Percentiles rank a stretch among this genome's conserved stretches.
These are phyloP conservation scores for Arabidopsis suecica DNA, from an alignment of 345 rosid genomes.

Conservation along the genomic window DNA sequence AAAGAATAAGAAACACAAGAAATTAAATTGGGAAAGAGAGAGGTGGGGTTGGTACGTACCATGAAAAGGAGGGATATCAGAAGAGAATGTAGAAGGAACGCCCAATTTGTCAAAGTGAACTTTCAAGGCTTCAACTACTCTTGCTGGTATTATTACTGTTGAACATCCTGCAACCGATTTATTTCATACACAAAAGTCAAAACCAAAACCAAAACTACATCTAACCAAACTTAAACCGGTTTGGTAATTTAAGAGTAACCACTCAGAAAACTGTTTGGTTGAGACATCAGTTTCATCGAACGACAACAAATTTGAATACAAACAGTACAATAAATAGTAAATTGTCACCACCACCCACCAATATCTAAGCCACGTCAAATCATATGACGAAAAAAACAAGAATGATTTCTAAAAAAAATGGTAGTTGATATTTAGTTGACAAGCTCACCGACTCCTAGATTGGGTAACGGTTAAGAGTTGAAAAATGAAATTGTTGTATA, in stretches of 20 bases:
- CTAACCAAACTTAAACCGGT: constrained; percentile 23
- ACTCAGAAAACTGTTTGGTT: constrained; percentile 22
- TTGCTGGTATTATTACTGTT: constrained; percentile 79
- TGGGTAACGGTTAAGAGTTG: constrained; percentile 31
- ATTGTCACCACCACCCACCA: constrained; percentile 37
- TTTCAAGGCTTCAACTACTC: constrained; percentile 80
- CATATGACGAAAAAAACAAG: background rate
- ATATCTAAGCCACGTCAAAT: constrained; percentile 24
- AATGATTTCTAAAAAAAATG: background rate
- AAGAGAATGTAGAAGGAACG: constrained; percentile 51
- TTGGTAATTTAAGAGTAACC: background rate
- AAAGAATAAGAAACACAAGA: background rate
- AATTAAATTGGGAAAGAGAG: background rate
- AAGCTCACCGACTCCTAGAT: constrained; percentile 38
- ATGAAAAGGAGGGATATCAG: constrained; percentile 50
- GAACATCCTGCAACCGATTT: constrained; percentile 63
- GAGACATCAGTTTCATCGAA: constrained; percentile 38
- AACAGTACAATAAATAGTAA: constrained; percentile 3
- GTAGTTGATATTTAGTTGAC: constrained; percentile 19
- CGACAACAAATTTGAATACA: constrained; percentile 23
- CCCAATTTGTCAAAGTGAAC: constrained; percentile 76
- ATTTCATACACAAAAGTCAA: constrained; percentile 23
- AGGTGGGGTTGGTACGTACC: constrained; percentile 57
- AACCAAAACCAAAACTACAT: constrained; percentile 7
- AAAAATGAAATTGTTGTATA: constrained; percentile 12